Evolutionary conservation across 176 grass and related monocot species (phyloP).

Genomic region (Oryza meridionalis): DNA sequence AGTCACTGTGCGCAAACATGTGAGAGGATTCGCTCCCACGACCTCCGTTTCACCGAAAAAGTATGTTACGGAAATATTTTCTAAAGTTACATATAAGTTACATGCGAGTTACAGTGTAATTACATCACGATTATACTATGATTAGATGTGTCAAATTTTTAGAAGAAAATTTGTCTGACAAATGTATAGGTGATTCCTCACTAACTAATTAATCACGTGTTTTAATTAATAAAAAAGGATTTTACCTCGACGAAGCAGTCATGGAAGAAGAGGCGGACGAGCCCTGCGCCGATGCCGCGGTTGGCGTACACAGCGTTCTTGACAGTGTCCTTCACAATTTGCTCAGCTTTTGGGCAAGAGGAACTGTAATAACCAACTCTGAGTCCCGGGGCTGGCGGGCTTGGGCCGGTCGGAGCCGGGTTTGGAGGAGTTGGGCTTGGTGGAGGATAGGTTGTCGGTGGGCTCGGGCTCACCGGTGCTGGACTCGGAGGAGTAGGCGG

Average conservation of each 20-base stretch:
- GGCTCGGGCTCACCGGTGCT: too few species aligned
- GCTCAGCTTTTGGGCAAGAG: constrained; percentile 42
- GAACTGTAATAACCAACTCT: constrained; percentile 42
- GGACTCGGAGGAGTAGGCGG: neutral
- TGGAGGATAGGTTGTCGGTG: too few species aligned
- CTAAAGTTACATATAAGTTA: too few species aligned
- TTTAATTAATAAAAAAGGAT: neutral
- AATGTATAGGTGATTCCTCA: too few species aligned
- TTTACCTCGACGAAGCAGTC: constrained; percentile 56
- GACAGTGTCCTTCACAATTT: constrained; percentile 33
- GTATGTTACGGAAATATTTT: too few species aligned
- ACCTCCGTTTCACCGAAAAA: too few species aligned
- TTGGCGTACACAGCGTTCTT: constrained; percentile 25
- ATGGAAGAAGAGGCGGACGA: constrained; percentile 55
- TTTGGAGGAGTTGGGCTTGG: neutral
- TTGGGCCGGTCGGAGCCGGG: neutral
- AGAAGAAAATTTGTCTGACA: too few species aligned
- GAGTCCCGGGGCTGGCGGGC: neutral
- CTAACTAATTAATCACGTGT: neutral
- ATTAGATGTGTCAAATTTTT: too few species aligned
- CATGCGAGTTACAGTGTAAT: too few species aligned
- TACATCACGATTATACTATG: too few species aligned
- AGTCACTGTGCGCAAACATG: too few species aligned
- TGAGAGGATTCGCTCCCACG: too few species aligned
- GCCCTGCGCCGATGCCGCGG: constrained; percentile 20